Base-by-base conservation (phyloP, 1,284 basidiomycete genomes). In the Tilletia horrida region DNA sequence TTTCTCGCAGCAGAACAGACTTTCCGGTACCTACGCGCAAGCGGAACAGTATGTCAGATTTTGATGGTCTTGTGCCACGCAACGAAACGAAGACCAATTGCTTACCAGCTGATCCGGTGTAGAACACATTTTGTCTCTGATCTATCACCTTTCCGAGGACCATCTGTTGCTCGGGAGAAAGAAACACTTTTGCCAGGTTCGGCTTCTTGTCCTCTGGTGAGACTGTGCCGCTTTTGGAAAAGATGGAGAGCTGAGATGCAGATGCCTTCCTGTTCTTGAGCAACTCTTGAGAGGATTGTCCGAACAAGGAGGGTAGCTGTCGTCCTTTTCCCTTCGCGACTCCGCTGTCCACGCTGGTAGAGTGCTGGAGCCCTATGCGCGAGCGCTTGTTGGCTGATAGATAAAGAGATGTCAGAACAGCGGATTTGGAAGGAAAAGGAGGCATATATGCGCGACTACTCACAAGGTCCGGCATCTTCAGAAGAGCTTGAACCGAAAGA, bases 1-100 rank as follows among this genome's bases (percentile, higher is more conserved):
- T 93, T 78, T 92, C 90, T 3, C 91, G 87, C n/a, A 97, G 85
- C 1, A 97, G 85, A 7, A 97, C 91, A 0, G 93, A 96, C 83
- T 97, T 97, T 64, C 94, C 93, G 8, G 93, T 96, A 66, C 93
- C 93, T 91, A 70, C 13, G 27, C 25, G 31, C 25, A 18, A 59
- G 29, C 23, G 8, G 25, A 40, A 40, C 6, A 25, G 29, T 25
- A 23, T 4, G 27, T 57, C 21, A 45, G 43, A 11, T 31, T 23
- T 27, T 16, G 21, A 21, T 11, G 8, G 48, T 8, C 13, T 23
- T n/a, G 35, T 44, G n/a, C 55, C 47, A 21, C 35, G 43, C 16
- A 18, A 44, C 57, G 31, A 25, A 13, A 29, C 9, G n/a, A 9
- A 16, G 23, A 18, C n/a, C n/a, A n/a, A n/a, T n/a, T 31, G 8